Base-by-base conservation (phyloP, 208 protist genomes). In the Trichomonas tenax region DNA sequence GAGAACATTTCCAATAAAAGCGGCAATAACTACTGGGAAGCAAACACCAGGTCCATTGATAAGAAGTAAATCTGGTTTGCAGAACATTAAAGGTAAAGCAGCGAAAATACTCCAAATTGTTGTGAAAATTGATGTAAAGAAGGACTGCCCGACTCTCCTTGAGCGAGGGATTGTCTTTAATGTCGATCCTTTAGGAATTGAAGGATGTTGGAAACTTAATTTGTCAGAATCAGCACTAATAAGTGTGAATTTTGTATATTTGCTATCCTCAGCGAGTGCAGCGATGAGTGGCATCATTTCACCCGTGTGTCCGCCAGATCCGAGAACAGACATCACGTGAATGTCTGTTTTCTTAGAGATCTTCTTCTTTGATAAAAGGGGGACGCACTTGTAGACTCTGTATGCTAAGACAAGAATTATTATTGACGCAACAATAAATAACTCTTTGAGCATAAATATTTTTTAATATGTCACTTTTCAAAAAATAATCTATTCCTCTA, bases 91-190 rank as follows among this genome's bases (percentile, higher is more conserved):
- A 58, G 86, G 40, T 23, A 93, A 51, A 38, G 86, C 2, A 10
- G 86, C 86, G 8, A 93, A 40, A 93, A 93, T 48, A 21, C 86
- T 93, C 15, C 45, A 93, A 51, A 93, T 93, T 93, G 86, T 93
- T 38, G 86, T 93, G 34, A 93, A 93, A 26, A 93, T 51, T 51
- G 86, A 93, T 51, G 86, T 51, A 38, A 93, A 51, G 44, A 51
- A 93, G 34, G 86, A 93, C 38, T 93, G 86, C 38, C 86, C 86
- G 38, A 93, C 86, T 26, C 51, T 93, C 51, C 86, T 48, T 34
- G 86, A 41, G 17, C 86, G 40, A 31, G 86, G 86, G 38, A 93
- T 93, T 93, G 86, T 48, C 34, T 40, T 51, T 34, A 93, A 51
- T 34, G 10, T 48, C n/a, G 86, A 48, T 8, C 23, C 23, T 51